Percentiles rank a stretch among this genome's conserved stretches.
phyloP scores from a whole-genome alignment of 2,329 filamentous ascomycete species.

The Trichoderma sp. region DNA sequence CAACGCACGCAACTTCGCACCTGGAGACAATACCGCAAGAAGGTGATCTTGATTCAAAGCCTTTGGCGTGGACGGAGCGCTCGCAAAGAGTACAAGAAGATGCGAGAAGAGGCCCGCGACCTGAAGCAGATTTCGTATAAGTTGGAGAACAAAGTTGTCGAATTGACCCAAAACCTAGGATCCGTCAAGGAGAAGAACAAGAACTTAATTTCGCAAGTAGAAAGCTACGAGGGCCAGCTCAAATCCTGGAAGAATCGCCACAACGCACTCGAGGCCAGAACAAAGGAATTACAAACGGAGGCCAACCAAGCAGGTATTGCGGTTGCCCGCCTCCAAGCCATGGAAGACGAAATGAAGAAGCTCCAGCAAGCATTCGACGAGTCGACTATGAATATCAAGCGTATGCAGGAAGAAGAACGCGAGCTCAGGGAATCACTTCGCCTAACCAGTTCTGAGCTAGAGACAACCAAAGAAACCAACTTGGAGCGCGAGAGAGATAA shows the following conservation, averaged over 20 bases:
- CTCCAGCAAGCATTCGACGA: constrained; percentile 87
- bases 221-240: constrained; percentile 94
- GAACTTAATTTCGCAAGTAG: constrained; percentile 78
- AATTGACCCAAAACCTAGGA: constrained; percentile 90
- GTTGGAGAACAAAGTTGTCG: constrained; percentile 98
- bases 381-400: constrained; percentile 83
- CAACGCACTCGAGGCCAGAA: constrained; percentile 81
- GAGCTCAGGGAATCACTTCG: constrained; percentile 79
- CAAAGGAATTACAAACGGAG: constrained; percentile 92
- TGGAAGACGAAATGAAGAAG: constrained; percentile 95
- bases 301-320: constrained; percentile 97
- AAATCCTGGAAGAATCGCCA: constrained; percentile 94
- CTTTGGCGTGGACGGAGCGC: constrained; percentile 85
- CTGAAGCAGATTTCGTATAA: constrained; percentile 99
- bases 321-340: constrained; percentile 80
- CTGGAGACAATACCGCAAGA: constrained; percentile 87
- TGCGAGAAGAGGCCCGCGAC: constrained; percentile 94
- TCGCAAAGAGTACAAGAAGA: constrained; percentile 79
- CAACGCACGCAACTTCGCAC: constrained; percentile 71
- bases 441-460: constrained; percentile 75
- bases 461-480: constrained; percentile 71
- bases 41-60: constrained; percentile 86
- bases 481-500: constrained; percentile 82
- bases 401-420: constrained; percentile 91
- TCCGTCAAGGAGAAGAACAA: constrained; percentile 96